Percentiles rank a stretch among this genome's conserved stretches.
Conservation (phyloP, 2,329 filamentous ascomycete genomes). For the Ophiostoma sp. region DNA sequence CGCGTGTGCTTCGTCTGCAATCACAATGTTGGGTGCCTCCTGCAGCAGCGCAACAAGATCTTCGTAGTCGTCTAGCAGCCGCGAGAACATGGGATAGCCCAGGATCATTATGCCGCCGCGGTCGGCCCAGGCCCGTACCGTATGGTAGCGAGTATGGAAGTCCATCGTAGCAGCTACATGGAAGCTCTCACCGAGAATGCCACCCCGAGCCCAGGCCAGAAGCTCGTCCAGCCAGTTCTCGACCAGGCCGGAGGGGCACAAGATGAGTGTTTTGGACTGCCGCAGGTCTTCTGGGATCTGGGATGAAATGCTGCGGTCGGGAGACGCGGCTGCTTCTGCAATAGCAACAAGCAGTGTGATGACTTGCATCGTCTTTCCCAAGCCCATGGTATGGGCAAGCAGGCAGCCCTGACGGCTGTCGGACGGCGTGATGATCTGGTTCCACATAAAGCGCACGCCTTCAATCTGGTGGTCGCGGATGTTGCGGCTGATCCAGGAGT, state of each 20-base stretch:
- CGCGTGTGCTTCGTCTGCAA: conserved; percentile 80
- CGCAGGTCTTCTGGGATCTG: conserved; percentile 66
- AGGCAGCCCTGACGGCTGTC: conserved; percentile 66
- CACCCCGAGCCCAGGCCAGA: conserved; percentile 58
- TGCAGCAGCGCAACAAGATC: conserved; percentile 28
- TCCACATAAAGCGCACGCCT: conserved; percentile 85
- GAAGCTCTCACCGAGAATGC: conserved; percentile 51
- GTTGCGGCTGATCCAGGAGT: conserved; percentile 54
- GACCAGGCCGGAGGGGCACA: conserved; percentile 70
- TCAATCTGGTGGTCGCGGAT: conserved; percentile 78
- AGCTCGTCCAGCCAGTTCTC: conserved; percentile 83
- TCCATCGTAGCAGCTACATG: conserved; percentile 45
- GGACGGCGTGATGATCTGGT: conserved; percentile 63
- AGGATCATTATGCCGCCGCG: conserved; percentile 70
- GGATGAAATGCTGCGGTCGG: conserved; percentile 48
- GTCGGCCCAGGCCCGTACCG: conserved; percentile 54
- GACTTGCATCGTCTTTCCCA: conserved; percentile 89
- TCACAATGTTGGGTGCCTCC: conserved; percentile 61
- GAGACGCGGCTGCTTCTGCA: conserved; percentile 57
- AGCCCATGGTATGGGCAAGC: conserved; percentile 83
- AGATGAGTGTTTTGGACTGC: conserved; percentile 59
- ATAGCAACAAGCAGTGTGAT: conserved; percentile 77
- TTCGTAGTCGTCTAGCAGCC: conserved; percentile 34
- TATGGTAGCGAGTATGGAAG: conserved; percentile 37
- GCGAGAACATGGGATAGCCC: conserved; percentile 65